Evolutionary conservation across 1,139 yeast genomes (phyloP).

Genomic region (Debaryomyces subglobosus): DNA sequence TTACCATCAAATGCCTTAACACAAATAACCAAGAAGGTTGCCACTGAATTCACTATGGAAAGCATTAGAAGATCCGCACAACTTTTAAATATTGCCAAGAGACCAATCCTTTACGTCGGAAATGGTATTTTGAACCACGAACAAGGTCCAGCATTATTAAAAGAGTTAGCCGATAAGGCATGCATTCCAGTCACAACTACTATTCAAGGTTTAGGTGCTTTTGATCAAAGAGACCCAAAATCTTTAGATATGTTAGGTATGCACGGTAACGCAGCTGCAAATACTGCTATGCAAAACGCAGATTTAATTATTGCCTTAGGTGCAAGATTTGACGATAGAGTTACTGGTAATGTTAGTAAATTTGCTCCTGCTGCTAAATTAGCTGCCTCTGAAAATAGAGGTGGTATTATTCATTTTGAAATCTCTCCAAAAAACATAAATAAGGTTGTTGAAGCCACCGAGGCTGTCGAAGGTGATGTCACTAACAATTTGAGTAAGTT

Average conservation of each 20-base stretch:
- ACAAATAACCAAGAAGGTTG: slow-evolving; percentile 69
- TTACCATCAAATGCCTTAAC: slow-evolving; percentile 81
- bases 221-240: slow-evolving; percentile 88
- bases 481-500: slow-evolving; percentile 72
- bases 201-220: slow-evolving; percentile 90
- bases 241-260: slow-evolving; percentile 95
- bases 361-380: slow-evolving; percentile 93
- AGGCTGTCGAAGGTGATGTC: slow-evolving; percentile 96
- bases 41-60: slow-evolving; percentile 75
- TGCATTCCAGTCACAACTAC: slow-evolving; percentile 95
- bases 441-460: slow-evolving; percentile 96
- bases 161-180: slow-evolving; percentile 88
- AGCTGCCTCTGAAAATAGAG: slow-evolving; percentile 86
- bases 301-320: slow-evolving; percentile 94
- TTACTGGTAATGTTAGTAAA: slow-evolving; percentile 80
- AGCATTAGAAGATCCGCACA: slow-evolving; percentile 78
- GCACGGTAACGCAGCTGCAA: slow-evolving; percentile 98
- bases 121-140: slow-evolving; percentile 82
- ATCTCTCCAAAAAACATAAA: slow-evolving; percentile 95
- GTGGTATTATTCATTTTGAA: slow-evolving; percentile 96
- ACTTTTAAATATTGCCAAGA: slow-evolving; percentile 78
- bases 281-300: slow-evolving; percentile 89
- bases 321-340: slow-evolving; percentile 98
- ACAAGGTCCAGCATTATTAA: slow-evolving; percentile 78
- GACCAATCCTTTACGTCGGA: slow-evolving; percentile 89